These are phyloP conservation scores for Vigna trinervia DNA, from an alignment of 306 rosid species.

Conservation along the genomic window DNA sequence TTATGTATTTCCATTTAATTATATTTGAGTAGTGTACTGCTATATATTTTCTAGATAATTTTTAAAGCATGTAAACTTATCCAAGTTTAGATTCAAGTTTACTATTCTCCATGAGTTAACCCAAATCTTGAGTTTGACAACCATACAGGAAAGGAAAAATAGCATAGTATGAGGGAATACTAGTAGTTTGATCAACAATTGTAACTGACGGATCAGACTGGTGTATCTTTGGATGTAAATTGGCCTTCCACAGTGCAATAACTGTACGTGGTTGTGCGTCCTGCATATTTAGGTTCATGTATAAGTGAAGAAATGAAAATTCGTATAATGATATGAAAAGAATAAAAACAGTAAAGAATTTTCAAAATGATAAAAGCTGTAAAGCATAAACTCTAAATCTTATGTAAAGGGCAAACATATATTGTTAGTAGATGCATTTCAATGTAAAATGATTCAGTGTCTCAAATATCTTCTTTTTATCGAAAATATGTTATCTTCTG, in stretches of 20 bases:
- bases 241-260: slow-evolving; percentile 81
- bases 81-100: background rate
- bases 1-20: slow-evolving; percentile 4
- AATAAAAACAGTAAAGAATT: slow-evolving; percentile 9
- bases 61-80: slow-evolving; percentile 4
- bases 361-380: slow-evolving; percentile 16
- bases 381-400: slow-evolving; percentile 38
- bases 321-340: slow-evolving; percentile 27
- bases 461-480: slow-evolving; percentile 18
- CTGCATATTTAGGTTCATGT: slow-evolving; percentile 58
- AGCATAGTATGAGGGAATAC: slow-evolving; percentile 58
- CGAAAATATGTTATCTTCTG: slow-evolving; percentile 8
- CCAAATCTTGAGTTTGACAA: slow-evolving; percentile 9
- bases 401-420: slow-evolving; percentile 11
- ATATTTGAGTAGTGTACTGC: background rate
- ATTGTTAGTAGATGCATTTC: slow-evolving; percentile 24
- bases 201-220: slow-evolving; percentile 85
- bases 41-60: slow-evolving; percentile 4
- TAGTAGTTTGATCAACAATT: slow-evolving; percentile 58
- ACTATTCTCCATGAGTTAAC: background rate
- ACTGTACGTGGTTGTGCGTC: slow-evolving; percentile 79
- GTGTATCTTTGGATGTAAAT: slow-evolving; percentile 75
- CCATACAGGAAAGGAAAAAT: slow-evolving; percentile 13
- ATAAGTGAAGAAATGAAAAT: slow-evolving; percentile 34
- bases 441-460: slow-evolving; percentile 20